These are phyloP conservation scores for Mycena galopus DNA, from an alignment of 768 basidiomycete species.

Conservation along the genomic window DNA sequence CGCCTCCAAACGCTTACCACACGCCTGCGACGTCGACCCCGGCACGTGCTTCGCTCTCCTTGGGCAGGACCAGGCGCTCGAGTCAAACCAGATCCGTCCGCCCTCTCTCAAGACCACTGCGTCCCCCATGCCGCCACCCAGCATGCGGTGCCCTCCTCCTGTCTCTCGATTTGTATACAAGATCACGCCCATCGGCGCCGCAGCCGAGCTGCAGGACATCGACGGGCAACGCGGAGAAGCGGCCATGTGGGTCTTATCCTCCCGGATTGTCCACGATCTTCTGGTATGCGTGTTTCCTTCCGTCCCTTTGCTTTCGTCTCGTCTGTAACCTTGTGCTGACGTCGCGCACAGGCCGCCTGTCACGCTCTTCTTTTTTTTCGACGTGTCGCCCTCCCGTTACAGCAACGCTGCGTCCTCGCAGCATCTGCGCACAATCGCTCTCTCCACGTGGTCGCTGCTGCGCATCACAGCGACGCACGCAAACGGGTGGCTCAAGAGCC, in stretches of 20 bases:
- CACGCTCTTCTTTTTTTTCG: too few species aligned
- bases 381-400: too few species aligned
- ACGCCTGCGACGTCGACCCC: neutral
- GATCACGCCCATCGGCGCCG: neutral
- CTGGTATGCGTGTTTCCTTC: neutral
- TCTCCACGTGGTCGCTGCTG: too few species aligned
- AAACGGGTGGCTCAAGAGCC: too few species aligned
- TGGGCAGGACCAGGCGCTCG: neutral
- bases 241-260: neutral
- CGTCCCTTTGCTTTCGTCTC: neutral
- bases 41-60: neutral
- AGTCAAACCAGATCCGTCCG: neutral
- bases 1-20: neutral
- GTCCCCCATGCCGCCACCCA: too few species aligned
- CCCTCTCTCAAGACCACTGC: too few species aligned
- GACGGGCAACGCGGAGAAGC: neutral
- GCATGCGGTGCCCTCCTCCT: too few species aligned
- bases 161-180: too few species aligned
- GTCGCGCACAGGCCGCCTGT: neutral
- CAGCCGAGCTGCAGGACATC: constrained; percentile 1
- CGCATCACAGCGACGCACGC: too few species aligned
- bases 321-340: neutral
- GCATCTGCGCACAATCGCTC: too few species aligned
- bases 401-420: too few species aligned
- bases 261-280: neutral